Percentiles rank a stretch among this genome's conserved stretches.
phyloP scores from a whole-genome alignment of 495 filamentous ascomycete genomes.

The Jackrogersella multiformis region DNA sequence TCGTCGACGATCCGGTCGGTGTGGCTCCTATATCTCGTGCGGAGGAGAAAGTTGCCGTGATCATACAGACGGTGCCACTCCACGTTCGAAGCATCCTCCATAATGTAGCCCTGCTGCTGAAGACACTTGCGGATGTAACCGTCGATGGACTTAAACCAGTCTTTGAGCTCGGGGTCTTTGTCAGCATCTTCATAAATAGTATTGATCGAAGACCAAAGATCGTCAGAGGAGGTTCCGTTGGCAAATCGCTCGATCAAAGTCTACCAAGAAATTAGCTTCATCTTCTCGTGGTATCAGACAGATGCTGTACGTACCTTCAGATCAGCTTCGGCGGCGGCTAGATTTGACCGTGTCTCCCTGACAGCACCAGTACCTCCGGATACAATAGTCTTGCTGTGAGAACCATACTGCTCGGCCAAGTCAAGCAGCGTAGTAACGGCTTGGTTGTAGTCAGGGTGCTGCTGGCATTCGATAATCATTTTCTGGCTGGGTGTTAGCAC shows the following conservation, averaged over 20 bases:
- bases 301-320: slow-evolving; percentile 68
- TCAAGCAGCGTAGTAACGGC: slow-evolving; percentile 86
- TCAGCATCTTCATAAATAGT: slow-evolving; percentile 92
- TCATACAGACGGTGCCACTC: slow-evolving; percentile 90
- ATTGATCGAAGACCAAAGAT: slow-evolving; percentile 86
- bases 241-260: slow-evolving; percentile 93
- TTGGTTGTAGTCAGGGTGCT: slow-evolving; percentile 88
- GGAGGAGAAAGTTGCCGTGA: slow-evolving; percentile 85
- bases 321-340: slow-evolving; percentile 78
- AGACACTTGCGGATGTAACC: slow-evolving; percentile 83
- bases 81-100: slow-evolving; percentile 80
- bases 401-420: slow-evolving; percentile 86
- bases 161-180: slow-evolving; percentile 82
- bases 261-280: slow-evolving; percentile 66
- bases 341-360: slow-evolving; percentile 71
- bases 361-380: slow-evolving; percentile 70
- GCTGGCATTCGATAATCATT: slow-evolving; percentile 95
- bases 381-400: slow-evolving; percentile 72
- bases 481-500: slow-evolving; percentile 61
- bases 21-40: slow-evolving; percentile 86
- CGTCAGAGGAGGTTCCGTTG: slow-evolving; percentile 88
- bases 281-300: slow-evolving; percentile 28
- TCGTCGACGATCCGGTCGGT: slow-evolving; percentile 90
- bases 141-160: slow-evolving; percentile 87
- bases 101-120: slow-evolving; percentile 88